Base-by-base conservation (phyloP, 129 eudicot species). In the Centella asiatica region DNA sequence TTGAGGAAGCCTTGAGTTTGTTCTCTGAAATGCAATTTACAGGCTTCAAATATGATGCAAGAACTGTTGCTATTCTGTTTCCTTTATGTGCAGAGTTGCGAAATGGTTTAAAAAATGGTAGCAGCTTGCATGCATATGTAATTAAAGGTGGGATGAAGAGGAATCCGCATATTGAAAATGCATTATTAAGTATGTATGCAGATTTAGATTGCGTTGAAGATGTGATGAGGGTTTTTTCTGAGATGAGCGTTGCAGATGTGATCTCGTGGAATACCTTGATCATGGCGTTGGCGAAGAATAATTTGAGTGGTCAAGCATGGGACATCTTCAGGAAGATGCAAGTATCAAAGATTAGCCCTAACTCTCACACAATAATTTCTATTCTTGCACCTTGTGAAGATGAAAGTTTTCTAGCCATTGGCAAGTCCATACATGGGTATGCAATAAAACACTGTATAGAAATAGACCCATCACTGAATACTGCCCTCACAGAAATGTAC, bases 401-500 rank as follows among this genome's bases (percentile, higher is more conserved):
- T 2, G 19, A 17, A n/a, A 47, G 65, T 5, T 49, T 45, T 66
- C 63, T 65, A 31, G 58, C 44, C 12, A 25, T 76, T 59, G 89
- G 78, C 40, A 79, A 64, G 73, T 78, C 77, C 31, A 39, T 83
- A 32, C 89, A 83, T 63, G 82, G 75, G 37, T 83, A 59, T 37
- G 70, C 66, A 69, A 70, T 76, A 64, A 83, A 83, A 66, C 61
- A 56, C 7, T 77, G 76, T 52, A 28, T 78, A 19, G 53, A 72
- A 29, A 55, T 73, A 40, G 76, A 72, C 61, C 46, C 78, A 27
- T 67, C 79, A 50, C 61, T 83, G 36, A 76, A 63, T 69, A 66
- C 82, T 31, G 78, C 85, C 39, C 64, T 83, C 47, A 76, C 77
- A n/a, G 89, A 83, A 64, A 83, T 83, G 89, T 83, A 78, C 68